Conservation (phyloP, 345 rosid genomes). For the Bruguiera parviflora region DNA sequence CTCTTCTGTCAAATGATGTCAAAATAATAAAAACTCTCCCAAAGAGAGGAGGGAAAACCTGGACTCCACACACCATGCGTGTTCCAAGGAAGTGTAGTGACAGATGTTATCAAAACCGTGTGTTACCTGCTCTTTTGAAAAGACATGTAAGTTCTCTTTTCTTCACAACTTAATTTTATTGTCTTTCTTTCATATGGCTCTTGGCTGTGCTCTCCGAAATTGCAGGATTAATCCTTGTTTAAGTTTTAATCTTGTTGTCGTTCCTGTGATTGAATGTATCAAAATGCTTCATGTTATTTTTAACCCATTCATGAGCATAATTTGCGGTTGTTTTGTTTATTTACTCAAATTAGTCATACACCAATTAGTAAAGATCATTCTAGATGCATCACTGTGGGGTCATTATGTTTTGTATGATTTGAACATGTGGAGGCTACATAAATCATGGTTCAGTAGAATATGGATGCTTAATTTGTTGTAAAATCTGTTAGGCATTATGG, state of each 20-base stretch:
- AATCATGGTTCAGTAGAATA: too few species aligned
- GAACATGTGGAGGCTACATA: too few species aligned
- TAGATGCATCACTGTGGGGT: too few species aligned
- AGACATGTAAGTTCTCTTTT: conserved; percentile 92
- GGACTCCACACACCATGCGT: conserved; percentile 68
- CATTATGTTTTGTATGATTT: too few species aligned
- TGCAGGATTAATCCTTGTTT: not conserved
- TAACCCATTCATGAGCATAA: too few species aligned
- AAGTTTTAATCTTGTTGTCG: too few species aligned
- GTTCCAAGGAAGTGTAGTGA: conserved; percentile 94
- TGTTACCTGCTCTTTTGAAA: conserved; percentile 89
- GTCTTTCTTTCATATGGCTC: not conserved
- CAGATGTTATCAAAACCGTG: conserved; percentile 79
- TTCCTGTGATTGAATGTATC: too few species aligned
- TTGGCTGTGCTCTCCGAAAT: not conserved
- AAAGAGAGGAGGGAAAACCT: conserved; percentile 52
- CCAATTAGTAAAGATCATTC: too few species aligned
- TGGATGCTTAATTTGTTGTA: not conserved
- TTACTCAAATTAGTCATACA: too few species aligned
- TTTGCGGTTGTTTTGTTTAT: too few species aligned
- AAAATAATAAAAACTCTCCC: conserved; percentile 85
- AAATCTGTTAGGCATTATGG: conserved; percentile 1
- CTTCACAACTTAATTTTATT: conserved; percentile 21
- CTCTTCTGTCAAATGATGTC: conserved; percentile 78
- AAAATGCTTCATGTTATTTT: too few species aligned